phyloP scores from a whole-genome alignment of 148 eudicot genomes.

The Amaranthus palmeri region DNA sequence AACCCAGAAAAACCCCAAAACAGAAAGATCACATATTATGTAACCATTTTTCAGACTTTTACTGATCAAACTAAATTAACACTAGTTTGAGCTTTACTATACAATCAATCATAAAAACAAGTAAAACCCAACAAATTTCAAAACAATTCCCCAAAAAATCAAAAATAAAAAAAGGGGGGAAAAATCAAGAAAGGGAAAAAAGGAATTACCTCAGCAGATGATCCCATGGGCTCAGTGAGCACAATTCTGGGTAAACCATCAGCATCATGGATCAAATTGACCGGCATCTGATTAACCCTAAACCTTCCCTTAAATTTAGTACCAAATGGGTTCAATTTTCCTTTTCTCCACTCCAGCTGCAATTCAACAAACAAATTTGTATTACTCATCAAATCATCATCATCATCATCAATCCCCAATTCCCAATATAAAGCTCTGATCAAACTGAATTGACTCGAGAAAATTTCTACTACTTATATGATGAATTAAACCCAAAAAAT shows the following conservation, averaged over 20 bases:
- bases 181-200: neutral
- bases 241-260: slow-evolving; percentile 52
- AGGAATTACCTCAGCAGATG: slow-evolving; percentile 64
- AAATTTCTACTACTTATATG: neutral
- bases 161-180: neutral
- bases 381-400: neutral
- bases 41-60: neutral
- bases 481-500: neutral
- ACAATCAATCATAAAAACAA: neutral
- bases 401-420: neutral
- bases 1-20: neutral
- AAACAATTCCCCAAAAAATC: neutral
- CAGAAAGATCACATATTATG: neutral
- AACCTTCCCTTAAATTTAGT: slow-evolving; percentile 32
- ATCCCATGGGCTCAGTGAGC: slow-evolving; percentile 67
- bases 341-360: slow-evolving; percentile 45
- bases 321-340: slow-evolving; percentile 31
- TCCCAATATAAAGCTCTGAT: neutral
- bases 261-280: slow-evolving; percentile 45
- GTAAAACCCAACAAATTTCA: neutral
- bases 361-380: neutral
- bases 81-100: neutral
- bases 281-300: slow-evolving; percentile 26
- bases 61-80: neutral
- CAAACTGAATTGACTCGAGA: neutral